Conservation (phyloP, 2,329 filamentous ascomycete genomes). For the Cladosporium sp. region DNA sequence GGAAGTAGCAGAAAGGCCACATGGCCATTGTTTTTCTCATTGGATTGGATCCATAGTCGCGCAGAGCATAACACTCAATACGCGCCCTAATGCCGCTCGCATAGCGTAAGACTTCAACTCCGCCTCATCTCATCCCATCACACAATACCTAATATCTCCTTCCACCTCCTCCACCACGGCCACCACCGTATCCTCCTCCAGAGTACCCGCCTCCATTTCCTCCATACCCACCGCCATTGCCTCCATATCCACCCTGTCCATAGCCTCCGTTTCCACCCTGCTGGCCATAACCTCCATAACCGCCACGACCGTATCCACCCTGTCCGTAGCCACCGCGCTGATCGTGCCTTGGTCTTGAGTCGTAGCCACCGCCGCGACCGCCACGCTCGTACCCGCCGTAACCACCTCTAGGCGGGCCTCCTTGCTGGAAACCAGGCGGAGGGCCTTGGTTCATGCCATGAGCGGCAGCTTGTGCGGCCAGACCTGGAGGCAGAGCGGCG, state of each 20-base stretch:
- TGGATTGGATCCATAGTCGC: neutral
- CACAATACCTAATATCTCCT: neutral
- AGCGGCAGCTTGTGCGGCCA: conserved; percentile 38
- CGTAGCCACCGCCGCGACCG: conserved; percentile 27
- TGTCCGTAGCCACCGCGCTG: conserved; percentile 23
- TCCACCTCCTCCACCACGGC: conserved; percentile 1
- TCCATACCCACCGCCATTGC: neutral
- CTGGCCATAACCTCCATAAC: conserved; percentile 28
- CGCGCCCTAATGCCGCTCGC: neutral
- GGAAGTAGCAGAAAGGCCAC: neutral
- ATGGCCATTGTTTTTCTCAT: neutral
- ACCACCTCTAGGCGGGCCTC: conserved; percentile 27
- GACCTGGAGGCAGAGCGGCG: conserved; percentile 36
- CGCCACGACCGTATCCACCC: conserved; percentile 33
- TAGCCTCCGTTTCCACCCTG: conserved; percentile 11
- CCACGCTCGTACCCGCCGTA: conserved; percentile 25
- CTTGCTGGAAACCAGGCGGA: conserved; percentile 27
- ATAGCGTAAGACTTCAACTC: neutral
- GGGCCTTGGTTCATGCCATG: conserved; percentile 32
- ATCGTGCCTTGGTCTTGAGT: conserved; percentile 32
- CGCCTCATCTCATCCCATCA: neutral
- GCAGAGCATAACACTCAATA: neutral
- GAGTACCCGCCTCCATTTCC: conserved; percentile 4
- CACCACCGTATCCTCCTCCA: neutral
- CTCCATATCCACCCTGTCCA: conserved; percentile 6